These are phyloP conservation scores for Plasmodium fragile DNA, from an alignment of 169 alveolate genomes.

Conservation along the genomic window DNA sequence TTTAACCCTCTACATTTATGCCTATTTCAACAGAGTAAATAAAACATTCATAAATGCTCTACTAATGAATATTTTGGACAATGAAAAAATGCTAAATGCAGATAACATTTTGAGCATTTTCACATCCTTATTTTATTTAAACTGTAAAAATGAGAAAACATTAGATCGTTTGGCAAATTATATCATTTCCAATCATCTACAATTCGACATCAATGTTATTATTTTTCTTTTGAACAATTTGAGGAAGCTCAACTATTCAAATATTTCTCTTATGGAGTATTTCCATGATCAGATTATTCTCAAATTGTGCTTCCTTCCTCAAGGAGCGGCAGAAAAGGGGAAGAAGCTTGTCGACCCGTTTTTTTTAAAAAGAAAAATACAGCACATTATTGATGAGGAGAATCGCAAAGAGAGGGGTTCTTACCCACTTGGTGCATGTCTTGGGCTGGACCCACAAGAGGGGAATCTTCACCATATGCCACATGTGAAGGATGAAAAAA, in stretches of 20 bases:
- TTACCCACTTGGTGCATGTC: background rate
- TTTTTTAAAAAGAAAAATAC: constrained; percentile 44
- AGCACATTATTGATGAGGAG: constrained; percentile 18
- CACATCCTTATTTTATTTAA: constrained; percentile 51
- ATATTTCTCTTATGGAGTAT: constrained; percentile 19
- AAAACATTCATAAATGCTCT: constrained; percentile 18
- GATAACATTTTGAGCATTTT: constrained; percentile 56
- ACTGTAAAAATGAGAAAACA: constrained; percentile 60
- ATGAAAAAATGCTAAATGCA: constrained; percentile 13
- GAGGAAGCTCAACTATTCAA: constrained; percentile 32
- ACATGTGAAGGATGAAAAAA: background rate
- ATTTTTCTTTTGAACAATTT: constrained; percentile 51
- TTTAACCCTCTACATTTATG: constrained; percentile 40
- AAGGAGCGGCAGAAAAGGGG: constrained; percentile 1
- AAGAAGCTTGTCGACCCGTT: constrained; percentile 13
- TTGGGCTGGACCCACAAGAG: background rate
- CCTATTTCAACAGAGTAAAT: constrained; percentile 61
- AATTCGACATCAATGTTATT: constrained; percentile 34
- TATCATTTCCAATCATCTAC: constrained; percentile 30
- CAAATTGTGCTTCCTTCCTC: constrained; percentile 12
- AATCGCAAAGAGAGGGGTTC: background rate
- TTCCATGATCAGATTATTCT: constrained; percentile 25
- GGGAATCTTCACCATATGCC: background rate
- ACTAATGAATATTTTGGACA: constrained; percentile 41
- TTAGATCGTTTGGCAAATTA: constrained; percentile 23